A percentile compares a stretch with the other conserved stretches of the same genome.
phyloP scores from a whole-genome alignment of 148 eudicot species.

The Silene latifolia region DNA sequence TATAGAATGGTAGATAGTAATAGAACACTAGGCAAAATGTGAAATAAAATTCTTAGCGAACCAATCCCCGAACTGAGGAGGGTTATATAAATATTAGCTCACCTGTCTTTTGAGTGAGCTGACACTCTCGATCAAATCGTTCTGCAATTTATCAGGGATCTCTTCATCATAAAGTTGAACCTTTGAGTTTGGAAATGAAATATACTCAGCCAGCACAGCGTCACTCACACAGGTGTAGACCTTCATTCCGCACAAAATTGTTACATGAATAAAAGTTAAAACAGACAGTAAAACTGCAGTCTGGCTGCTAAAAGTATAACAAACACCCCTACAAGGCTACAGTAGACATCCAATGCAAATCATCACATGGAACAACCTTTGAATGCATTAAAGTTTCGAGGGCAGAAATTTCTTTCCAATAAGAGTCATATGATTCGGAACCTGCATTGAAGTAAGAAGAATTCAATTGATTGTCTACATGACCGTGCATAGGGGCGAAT shows the following conservation, averaged over 20 bases:
- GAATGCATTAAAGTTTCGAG: conserved; percentile 82
- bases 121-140: conserved; percentile 28
- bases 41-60: background rate
- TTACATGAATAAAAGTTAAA: background rate
- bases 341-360: background rate
- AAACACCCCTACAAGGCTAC: background rate
- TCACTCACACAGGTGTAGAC: conserved; percentile 73
- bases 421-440: conserved; percentile 29
- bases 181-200: conserved; percentile 55
- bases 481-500: background rate
- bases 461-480: background rate
- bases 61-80: background rate
- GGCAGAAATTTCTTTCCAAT: conserved; percentile 57
- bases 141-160: conserved; percentile 25
- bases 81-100: background rate
- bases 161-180: conserved; percentile 43
- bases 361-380: conserved; percentile 12
- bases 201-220: conserved; percentile 46
- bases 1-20: conserved; percentile 1
- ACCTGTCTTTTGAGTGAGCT: conserved; percentile 45
- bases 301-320: background rate
- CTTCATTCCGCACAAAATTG: conserved; percentile 35
- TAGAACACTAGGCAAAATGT: background rate
- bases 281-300: background rate
- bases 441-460: conserved; percentile 33